Evolutionary conservation across 257 asterid genomes (phyloP).

Genomic region (Lavandula angustifolia): DNA sequence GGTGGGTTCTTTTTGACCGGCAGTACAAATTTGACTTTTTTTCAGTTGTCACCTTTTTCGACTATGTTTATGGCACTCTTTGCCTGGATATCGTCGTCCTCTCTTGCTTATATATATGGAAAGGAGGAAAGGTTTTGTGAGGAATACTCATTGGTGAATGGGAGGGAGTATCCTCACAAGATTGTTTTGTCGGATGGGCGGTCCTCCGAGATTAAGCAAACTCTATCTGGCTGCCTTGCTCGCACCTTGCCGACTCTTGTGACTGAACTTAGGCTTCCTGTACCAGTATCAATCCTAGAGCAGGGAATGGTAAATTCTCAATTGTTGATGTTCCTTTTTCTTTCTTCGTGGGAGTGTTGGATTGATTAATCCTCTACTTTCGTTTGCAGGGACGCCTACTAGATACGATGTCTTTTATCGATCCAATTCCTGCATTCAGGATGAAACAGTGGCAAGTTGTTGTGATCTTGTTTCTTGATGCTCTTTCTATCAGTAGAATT

Average conservation of each 20-base stretch:
- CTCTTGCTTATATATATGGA: constrained; percentile 90
- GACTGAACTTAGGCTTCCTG: constrained; percentile 74
- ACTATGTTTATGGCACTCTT: constrained; percentile 82
- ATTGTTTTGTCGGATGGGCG: constrained; percentile 63
- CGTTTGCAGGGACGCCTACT: constrained; percentile 64
- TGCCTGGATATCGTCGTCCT: constrained; percentile 83
- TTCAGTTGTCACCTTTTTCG: constrained; percentile 87
- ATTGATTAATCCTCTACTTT: constrained; percentile 17
- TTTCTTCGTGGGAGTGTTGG: neutral
- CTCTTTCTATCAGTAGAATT: constrained; percentile 79
- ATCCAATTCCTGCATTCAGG: constrained; percentile 81
- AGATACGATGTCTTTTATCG: constrained; percentile 79
- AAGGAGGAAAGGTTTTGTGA: constrained; percentile 65
- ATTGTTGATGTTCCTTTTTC: neutral
- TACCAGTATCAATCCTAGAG: constrained; percentile 77
- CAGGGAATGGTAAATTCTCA: constrained; percentile 65
- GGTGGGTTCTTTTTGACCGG: constrained; percentile 21
- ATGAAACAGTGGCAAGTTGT: constrained; percentile 87
- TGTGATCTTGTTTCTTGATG: constrained; percentile 75
- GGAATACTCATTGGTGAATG: constrained; percentile 69
- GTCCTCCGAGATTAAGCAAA: constrained; percentile 77
- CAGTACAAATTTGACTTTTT: constrained; percentile 22
- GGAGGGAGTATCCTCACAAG: constrained; percentile 79
- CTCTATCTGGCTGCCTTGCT: constrained; percentile 80
- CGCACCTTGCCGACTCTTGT: constrained; percentile 85